phyloP scores from a whole-genome alignment of 192 early-diverging fungal species.

The Dissophora ornata region DNA sequence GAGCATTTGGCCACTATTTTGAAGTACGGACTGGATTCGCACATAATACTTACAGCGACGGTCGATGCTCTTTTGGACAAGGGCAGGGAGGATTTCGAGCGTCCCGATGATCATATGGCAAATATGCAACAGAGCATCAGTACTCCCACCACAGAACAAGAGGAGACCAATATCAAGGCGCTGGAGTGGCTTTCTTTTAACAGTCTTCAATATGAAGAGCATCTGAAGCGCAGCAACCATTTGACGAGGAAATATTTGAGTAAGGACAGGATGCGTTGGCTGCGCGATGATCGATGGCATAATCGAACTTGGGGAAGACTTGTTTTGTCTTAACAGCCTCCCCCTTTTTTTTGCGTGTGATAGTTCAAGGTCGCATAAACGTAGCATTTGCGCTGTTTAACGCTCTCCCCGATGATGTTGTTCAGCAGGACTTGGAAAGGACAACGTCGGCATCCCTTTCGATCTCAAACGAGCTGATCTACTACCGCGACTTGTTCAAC shows the following conservation, averaged over 20 bases:
- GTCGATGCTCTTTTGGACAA: constrained; percentile 38
- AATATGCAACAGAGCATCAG: constrained; percentile 20
- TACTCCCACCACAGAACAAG: not conserved
- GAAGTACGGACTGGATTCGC: constrained; percentile 34
- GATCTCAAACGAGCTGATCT: constrained; percentile 23
- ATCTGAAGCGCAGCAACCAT: constrained; percentile 28
- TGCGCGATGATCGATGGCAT: not conserved
- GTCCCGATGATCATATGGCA: not conserved
- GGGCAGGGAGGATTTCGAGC: not conserved
- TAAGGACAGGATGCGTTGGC: too few relatives aligned
- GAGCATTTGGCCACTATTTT: constrained; percentile 17
- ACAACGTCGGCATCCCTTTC: not conserved
- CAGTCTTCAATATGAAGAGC: constrained; percentile 17
- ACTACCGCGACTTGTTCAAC: constrained; percentile 32
- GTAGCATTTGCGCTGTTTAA: constrained; percentile 32
- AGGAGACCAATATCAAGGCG: constrained; percentile 7
- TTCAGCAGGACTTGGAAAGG: not conserved
- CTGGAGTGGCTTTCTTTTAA: constrained; percentile 47
- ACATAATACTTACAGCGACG: constrained; percentile 33
- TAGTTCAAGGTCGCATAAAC: constrained; percentile 34
- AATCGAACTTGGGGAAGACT: too few relatives aligned
- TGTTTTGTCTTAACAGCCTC: too few relatives aligned
- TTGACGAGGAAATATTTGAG: constrained; percentile 26
- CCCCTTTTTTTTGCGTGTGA: not conserved
- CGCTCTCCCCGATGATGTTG: constrained; percentile 22